A percentile compares a stretch with the other conserved stretches of the same genome.
Conservation (phyloP, 208 protist genomes). For the Crithidia sp. region DNA sequence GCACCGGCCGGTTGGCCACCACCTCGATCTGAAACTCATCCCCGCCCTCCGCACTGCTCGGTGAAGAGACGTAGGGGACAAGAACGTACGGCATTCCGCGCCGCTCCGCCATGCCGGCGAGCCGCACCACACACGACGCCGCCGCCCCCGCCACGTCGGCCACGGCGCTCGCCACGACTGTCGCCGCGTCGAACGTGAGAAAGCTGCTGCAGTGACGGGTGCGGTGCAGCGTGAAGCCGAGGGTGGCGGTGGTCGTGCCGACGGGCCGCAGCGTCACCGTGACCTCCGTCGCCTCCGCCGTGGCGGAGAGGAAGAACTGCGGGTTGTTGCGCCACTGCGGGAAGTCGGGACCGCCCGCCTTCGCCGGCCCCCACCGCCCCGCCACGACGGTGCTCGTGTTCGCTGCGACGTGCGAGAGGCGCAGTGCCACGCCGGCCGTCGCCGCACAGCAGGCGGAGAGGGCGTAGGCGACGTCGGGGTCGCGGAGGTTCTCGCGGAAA, state of each 20-base stretch:
- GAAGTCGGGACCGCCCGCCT: conserved; percentile 50
- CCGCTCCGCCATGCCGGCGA: conserved; percentile 74
- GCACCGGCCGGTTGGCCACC: conserved; percentile 60
- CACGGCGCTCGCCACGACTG: conserved; percentile 50
- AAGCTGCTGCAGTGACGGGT: conserved; percentile 64
- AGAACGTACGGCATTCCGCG: conserved; percentile 89
- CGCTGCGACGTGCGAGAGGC: conserved; percentile 27
- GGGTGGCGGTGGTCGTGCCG: conserved; percentile 12
- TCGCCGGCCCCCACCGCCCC: conserved; percentile 62
- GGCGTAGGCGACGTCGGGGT: conserved; percentile 40
- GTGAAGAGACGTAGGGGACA: conserved; percentile 59
- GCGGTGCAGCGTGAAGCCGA: conserved; percentile 84
- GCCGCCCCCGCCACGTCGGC: conserved; percentile 8
- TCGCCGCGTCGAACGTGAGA: conserved; percentile 63
- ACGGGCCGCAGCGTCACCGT: conserved; percentile 46
- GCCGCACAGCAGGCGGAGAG: conserved; percentile 37
- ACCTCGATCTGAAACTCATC: conserved; percentile 64
- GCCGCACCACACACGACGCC: conserved; percentile 38
- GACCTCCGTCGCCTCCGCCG: conserved; percentile 61
- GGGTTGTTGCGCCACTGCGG: conserved; percentile 86
- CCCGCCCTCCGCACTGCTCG: conserved; percentile 1
- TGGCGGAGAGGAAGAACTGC: conserved; percentile 83
- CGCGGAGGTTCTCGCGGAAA: conserved; percentile 37
- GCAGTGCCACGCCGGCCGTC: conserved; percentile 22
- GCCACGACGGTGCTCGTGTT: conserved; percentile 40